Evolutionary conservation across 805 yeast species (phyloP).

Genomic region (Yarrowia divulgata): DNA sequence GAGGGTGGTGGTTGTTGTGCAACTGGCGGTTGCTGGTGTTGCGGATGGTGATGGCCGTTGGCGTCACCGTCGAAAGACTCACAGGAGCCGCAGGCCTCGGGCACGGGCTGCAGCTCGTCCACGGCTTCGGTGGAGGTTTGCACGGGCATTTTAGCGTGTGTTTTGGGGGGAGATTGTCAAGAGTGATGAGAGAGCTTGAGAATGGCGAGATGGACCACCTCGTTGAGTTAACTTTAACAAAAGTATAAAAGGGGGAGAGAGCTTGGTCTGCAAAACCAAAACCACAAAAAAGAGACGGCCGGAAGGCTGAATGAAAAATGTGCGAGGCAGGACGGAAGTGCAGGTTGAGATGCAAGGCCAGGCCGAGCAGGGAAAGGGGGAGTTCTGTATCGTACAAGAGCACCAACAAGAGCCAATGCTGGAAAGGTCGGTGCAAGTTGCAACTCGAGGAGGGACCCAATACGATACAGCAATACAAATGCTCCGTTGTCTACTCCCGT

Average conservation of each 20-base stretch:
- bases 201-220: conserved; percentile 36
- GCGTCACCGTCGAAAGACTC: conserved; percentile 1
- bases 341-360: no score
- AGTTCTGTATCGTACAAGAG: no score
- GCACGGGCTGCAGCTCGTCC: conserved; percentile 38
- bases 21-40: neutral
- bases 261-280: neutral
- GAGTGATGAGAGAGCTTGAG: conserved; percentile 9
- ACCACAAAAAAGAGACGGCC: neutral
- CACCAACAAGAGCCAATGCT: no score
- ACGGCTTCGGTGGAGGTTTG: conserved; percentile 32
- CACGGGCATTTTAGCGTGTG: conserved; percentile 24
- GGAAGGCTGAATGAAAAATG: neutral
- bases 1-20: neutral
- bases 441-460: no score
- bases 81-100: conserved; percentile 33
- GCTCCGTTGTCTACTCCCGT: no score
- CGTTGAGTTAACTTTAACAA: conserved; percentile 38
- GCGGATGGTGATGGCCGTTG: conserved; percentile 1
- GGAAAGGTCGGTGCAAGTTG: neutral
- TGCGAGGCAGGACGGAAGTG: no score
- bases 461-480: neutral
- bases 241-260: conserved; percentile 17
- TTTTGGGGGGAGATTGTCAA: neutral
- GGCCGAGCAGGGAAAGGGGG: no score